Evolutionary conservation across 805 yeast species (phyloP), one percentile per base, ranked within the genome.

Genomic region (Candida ovalis): DNA sequence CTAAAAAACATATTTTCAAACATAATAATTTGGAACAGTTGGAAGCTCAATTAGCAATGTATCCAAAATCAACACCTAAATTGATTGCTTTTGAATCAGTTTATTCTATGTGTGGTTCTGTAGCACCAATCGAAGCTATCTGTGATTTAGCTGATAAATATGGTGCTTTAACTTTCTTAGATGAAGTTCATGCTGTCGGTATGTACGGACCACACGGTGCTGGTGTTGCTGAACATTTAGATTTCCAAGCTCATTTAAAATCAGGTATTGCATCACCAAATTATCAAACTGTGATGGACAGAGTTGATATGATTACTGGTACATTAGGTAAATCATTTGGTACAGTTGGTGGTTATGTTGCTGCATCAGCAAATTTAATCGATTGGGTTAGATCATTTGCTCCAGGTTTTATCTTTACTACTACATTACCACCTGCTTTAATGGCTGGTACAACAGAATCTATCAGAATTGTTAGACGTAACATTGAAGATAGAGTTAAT

Each of bases 191-290:
- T 64, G 98, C 99, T 32, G 98, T 94, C 42, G 99, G 99, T 47
- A 80, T 94, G 84, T 94, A 94, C 66, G 99, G 99, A 61, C 98
- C 99, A 51, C 96, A 88, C 61, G 99, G 99, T 64, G 99, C 97
- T 30, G 99, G 99, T 72, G 98, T 94, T 47, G 97, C 98, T 42
- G 99, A 94, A 70, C 99, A 94, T 67, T 75, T 86, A 61, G 88
- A 94, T 70, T 94, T 90, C 59, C 88, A 88, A 42, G 82, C 83
- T 47, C 96, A 92, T 65, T 80, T 88, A 62, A 65, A 73, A 49
- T 68, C 82, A 15, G 94, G 94, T 56, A 72, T 81, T 57, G 76
- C 76, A 13, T 72, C 80, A 17, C 78, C 81, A 55, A 68, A 70
- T 42, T 59, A 57, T 40, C 68, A 73, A 48, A 82, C 96, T 9